Percentiles rank a stretch among this genome's conserved stretches.
phyloP scores from a whole-genome alignment of 2,329 filamentous ascomycete species.

The Pseudopyrenochaeta lycopersici region DNA sequence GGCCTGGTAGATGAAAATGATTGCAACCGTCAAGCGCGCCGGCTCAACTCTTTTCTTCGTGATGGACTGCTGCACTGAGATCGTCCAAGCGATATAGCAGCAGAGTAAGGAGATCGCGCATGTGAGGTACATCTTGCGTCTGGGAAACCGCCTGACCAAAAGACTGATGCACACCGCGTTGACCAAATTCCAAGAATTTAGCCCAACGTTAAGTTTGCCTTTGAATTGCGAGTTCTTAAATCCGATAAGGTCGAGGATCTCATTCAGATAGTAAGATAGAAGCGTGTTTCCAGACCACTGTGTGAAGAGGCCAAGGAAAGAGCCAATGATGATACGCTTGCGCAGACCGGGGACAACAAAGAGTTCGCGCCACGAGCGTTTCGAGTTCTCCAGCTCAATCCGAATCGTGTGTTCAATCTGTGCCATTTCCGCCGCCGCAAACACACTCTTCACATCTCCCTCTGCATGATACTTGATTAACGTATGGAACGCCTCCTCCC shows the following conservation, averaged over 20 bases:
- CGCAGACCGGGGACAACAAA: constrained; percentile 69
- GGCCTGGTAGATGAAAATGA: constrained; percentile 61
- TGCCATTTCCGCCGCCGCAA: constrained; percentile 71
- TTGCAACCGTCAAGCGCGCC: constrained; percentile 53
- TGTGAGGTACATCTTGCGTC: constrained; percentile 64
- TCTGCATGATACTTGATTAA: constrained; percentile 72
- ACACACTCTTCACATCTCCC: constrained; percentile 64
- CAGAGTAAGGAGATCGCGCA: constrained; percentile 44
- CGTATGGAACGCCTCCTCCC: constrained; percentile 67
- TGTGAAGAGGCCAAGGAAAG: constrained; percentile 71
- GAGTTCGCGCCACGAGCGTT: constrained; percentile 68
- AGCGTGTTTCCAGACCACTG: constrained; percentile 72
- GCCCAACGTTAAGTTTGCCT: constrained; percentile 60
- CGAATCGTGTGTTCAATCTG: constrained; percentile 71
- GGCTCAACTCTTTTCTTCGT: constrained; percentile 43
- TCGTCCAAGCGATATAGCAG: constrained; percentile 48
- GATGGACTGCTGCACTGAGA: constrained; percentile 62
- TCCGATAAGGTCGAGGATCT: constrained; percentile 67
- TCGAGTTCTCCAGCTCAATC: constrained; percentile 61
- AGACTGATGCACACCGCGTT: constrained; percentile 65
- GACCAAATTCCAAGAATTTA: constrained; percentile 67
- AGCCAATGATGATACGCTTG: constrained; percentile 67
- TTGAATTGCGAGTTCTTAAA: constrained; percentile 56
- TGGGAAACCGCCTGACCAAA: constrained; percentile 63
- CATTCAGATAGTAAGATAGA: constrained; percentile 70